Conservation (phyloP, 2,329 filamentous ascomycete species). For the Paramyrothecium roridum region DNA sequence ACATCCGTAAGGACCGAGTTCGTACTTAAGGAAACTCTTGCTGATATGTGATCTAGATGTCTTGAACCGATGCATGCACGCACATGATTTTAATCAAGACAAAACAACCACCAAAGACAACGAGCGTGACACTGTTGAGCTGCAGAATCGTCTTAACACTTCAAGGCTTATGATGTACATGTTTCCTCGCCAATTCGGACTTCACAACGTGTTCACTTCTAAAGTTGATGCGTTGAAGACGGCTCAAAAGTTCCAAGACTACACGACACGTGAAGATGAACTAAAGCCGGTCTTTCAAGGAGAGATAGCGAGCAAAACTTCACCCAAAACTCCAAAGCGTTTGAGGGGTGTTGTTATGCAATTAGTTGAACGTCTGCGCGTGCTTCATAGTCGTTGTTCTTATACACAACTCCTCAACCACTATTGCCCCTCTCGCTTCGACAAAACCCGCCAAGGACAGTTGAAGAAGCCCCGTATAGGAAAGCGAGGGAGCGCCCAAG, state of each 20-base stretch:
- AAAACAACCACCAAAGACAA: too few species aligned
- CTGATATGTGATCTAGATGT: constrained; percentile 57
- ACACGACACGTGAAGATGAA: constrained; percentile 81
- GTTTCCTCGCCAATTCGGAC: constrained; percentile 83
- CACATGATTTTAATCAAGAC: neutral
- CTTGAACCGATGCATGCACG: constrained; percentile 63
- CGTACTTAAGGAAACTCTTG: neutral
- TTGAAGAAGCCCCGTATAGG: neutral
- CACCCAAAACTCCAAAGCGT: constrained; percentile 55
- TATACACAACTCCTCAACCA: constrained; percentile 76
- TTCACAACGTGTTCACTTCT: constrained; percentile 91
- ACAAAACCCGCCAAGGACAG: constrained; percentile 7
- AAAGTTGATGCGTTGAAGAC: constrained; percentile 62
- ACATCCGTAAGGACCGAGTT: constrained; percentile 63
- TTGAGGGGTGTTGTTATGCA: constrained; percentile 59
- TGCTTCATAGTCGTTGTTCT: constrained; percentile 69
- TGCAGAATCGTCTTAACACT: constrained; percentile 43
- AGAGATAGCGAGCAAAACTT: constrained; percentile 8
- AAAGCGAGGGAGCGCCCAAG: too few species aligned
- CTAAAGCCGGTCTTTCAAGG: constrained; percentile 42
- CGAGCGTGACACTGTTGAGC: neutral
- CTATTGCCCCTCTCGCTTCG: constrained; percentile 64
- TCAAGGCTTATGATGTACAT: constrained; percentile 84
- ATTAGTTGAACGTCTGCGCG: constrained; percentile 67
- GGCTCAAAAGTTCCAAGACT: constrained; percentile 75